Base-by-base conservation (phyloP, 2,329 filamentous ascomycete genomes). In the Gaeumannomyces tritici region DNA sequence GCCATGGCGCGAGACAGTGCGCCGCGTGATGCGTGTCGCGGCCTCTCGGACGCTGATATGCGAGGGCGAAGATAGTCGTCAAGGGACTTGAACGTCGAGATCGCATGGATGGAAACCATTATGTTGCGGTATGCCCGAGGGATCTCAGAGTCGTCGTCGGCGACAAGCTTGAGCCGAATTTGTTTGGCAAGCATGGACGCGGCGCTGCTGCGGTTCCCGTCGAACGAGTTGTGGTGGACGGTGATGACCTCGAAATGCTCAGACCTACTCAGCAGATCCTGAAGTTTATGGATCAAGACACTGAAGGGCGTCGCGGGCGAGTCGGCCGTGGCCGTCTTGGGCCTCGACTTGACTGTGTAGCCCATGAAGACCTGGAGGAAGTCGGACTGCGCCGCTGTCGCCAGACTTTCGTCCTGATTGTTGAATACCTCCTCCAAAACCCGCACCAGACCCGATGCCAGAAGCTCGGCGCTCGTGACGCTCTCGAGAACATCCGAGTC, bases 241-340 rank as follows among this genome's bases (percentile, higher is more conserved):
- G 95, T 99, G 65, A 96, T 85, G 57, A 99, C 93, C 72, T 99
- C 95, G 69, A 98, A 99, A 78, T 98, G 93, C 78, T 99, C 95
- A 42, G 93, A 96, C 68, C 95, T 88, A 79, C 95, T 99, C 63
- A 99, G 83, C 63, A 99, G 79, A 76, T 99, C 95, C 75, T 99
- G 95, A 35, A 99, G 80, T 74, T 99, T 99, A 73, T 93, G 89
- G 55, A 96, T 88, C 73, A 99, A 82, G 61, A 96, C 85, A 70
- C 92, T 95, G 73, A 98, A 96, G 0, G 92, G 88, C 0, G 93
- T 96, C 0, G 86, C 82, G 3, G 90, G 87, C 13, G 88, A 89
- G 62, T 89, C 85, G 15, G 81, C 81, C 42, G 81, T 86, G 5
- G 84, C 82, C 21, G 85, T 87, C 71, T 86, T 87, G 28, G 80